Percentiles rank a stretch among this genome's conserved stretches.
phyloP scores from a whole-genome alignment of 306 rosid genomes.

The Prunus dulcis region DNA sequence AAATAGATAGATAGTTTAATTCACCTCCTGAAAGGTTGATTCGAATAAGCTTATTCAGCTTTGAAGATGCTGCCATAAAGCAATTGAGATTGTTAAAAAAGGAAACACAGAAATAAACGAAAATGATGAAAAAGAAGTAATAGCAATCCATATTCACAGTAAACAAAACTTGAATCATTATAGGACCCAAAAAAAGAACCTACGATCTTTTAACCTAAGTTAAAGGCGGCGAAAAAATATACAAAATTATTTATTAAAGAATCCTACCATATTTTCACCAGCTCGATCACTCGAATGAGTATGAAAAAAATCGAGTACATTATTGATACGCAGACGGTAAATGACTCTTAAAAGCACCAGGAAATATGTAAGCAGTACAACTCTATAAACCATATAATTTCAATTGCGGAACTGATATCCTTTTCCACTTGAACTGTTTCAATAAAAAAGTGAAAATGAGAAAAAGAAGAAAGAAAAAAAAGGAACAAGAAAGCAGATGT shows the following conservation, averaged over 20 bases:
- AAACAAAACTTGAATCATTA: neutral
- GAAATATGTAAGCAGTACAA: neutral
- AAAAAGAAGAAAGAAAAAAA: neutral
- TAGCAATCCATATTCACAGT: neutral
- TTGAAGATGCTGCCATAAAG: conserved; percentile 59
- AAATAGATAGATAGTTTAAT: conserved; percentile 20
- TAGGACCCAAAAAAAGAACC: neutral
- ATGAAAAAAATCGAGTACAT: neutral
- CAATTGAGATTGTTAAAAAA: conserved; percentile 23
- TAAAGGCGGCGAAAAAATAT: neutral
- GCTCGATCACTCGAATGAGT: neutral
- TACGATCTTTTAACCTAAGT: neutral
- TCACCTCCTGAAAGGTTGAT: conserved; percentile 46
- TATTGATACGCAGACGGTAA: neutral
- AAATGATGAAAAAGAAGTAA: neutral
- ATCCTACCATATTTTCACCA: neutral
- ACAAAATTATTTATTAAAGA: neutral
- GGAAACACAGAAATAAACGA: neutral
- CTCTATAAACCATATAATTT: neutral
- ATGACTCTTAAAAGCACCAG: neutral
- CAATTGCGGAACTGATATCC: neutral
- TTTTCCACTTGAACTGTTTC: neutral
- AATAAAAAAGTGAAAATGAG: neutral
- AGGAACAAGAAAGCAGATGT: neutral
- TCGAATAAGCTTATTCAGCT: conserved; percentile 35